Base-by-base conservation (phyloP, 208 protist species). In the Trypanosomatidae sp. region DNA sequence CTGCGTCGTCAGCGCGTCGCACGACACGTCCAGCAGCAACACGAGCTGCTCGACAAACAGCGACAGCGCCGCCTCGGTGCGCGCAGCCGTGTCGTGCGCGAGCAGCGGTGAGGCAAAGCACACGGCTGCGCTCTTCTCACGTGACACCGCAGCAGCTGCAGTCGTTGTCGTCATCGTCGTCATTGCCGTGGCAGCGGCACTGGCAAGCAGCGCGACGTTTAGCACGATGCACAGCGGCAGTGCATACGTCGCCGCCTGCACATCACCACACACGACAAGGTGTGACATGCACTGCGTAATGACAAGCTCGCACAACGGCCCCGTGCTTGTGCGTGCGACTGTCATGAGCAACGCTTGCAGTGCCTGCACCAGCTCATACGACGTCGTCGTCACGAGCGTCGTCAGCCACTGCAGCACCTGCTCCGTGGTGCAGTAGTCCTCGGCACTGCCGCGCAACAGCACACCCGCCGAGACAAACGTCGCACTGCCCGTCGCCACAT, bases 1-100 rank as follows among this genome's bases (percentile, higher is more conserved):
- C 0, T 48, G 18, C 18, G 54, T 62, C 6, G 51, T 60, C 19
- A 86, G 37, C 0, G 5, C 1, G 48, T 49, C 72, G 7, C 69
- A 66, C 3, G 70, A 74, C 2, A 90, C 66, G 35, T 90, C 81
- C 6, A 86, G 43, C n/a, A 89, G 32, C 40, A 89, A 42, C 2
- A 83, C 71, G 8, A 89, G 21, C 16, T 67, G 54, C 42, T 89
- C 74, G 7, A 63, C 47, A 32, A 89, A 55, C 21, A 22, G 6
- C 6, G 50, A 53, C 3, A 41, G 15, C n/a, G n/a, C n/a, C n/a
- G n/a, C n/a, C n/a, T n/a, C n/a, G n/a, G n/a, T n/a, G n/a, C n/a
- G n/a, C n/a, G n/a, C n/a, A n/a, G n/a, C n/a, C n/a, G n/a, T n/a
- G n/a, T n/a, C n/a, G n/a, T n/a, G n/a, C n/a, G n/a, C n/a, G n/a